Base-by-base conservation (phyloP, 768 basidiomycete species). In the Amanita phalloides region DNA sequence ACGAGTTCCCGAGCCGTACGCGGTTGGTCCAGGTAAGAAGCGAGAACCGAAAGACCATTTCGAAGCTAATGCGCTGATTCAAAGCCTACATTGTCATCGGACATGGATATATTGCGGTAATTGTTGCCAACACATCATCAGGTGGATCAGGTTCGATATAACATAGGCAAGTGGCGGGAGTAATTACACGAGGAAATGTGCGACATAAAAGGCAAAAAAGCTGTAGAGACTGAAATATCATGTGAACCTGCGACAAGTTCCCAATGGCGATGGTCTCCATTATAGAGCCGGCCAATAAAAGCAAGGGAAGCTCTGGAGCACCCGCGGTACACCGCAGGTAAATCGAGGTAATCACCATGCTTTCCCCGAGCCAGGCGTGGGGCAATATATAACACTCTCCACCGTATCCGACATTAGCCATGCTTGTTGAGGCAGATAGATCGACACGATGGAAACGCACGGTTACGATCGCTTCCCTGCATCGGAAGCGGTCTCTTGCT, bases 381-480 rank as follows among this genome's bases (percentile, higher is more conserved):
- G 13, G 36, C 10, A 44, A 28, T 14, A 44, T 44, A 28, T 28
- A 44, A n/a, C 17, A 17, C 17, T 17, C 17, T 17, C 17, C 17
- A 17, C 17, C 17, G 17, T 17, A 17, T 17, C 17, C 17, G 17
- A 17, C 17, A 17, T 35, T 36, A 48, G 9, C 17, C 36, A 21
- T 36, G 25, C 44, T 30, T 21, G 20, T 26, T 36, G 45, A 17
- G 32, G 26, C n/a, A 30, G 3, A 28, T 7, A 26, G 23, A 48
- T 17, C 11, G 35, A 32, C 49, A 50, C 49, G 49, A 50, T 50
- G 39, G 23, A 42, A 32, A 50, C 21, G 49, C 49, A 50, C 49
- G 39, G 35, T 33, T 6, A 50, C 49, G 49, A 50, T 50, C 49
- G 39, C 28, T 28, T 32, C 49, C 38, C 25, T 38, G 41, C 32